A percentile compares a stretch with the other conserved stretches of the same genome.
Conservation (phyloP, 2,329 filamentous ascomycete species). For the Hymenotorrendiella dingleyae region DNA sequence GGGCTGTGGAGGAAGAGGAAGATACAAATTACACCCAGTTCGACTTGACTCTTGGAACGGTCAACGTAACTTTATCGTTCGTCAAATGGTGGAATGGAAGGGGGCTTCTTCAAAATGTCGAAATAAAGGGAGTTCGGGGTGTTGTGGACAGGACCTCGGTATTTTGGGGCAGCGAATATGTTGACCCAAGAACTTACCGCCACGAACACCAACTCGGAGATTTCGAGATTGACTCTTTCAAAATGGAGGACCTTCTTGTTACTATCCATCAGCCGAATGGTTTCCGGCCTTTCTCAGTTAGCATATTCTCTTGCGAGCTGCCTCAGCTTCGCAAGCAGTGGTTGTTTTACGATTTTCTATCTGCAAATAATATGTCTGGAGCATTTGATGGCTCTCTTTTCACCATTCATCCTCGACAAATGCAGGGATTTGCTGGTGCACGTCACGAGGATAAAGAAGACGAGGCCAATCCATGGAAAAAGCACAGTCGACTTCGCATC, state of each 20-base stretch:
- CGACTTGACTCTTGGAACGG: slow-evolving; percentile 87
- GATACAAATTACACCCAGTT: slow-evolving; percentile 98
- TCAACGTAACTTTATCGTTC: slow-evolving; percentile 95
- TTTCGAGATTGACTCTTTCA: slow-evolving; percentile 96
- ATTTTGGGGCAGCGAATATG: slow-evolving; percentile 57
- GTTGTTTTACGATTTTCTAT: slow-evolving; percentile 96
- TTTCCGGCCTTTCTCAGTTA: slow-evolving; percentile 92
- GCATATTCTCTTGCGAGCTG: slow-evolving; percentile 92
- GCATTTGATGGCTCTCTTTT: slow-evolving; percentile 94
- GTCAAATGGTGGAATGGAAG: slow-evolving; percentile 99
- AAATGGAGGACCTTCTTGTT: slow-evolving; percentile 85
- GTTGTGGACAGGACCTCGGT: slow-evolving; percentile 88
- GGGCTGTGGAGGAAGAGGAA: slow-evolving; percentile 51
- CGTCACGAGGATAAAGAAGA: slow-evolving; percentile 48
- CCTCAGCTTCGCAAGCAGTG: slow-evolving; percentile 91
- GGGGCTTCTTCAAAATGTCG: slow-evolving; percentile 83
- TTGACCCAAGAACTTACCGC: slow-evolving; percentile 81
- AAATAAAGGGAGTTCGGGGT: slow-evolving; percentile 87
- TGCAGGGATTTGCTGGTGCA: slow-evolving; percentile 69
- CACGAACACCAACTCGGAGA: slow-evolving; percentile 86
- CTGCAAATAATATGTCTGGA: slow-evolving; percentile 91
- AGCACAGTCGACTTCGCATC: slow-evolving; percentile 86
- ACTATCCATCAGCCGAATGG: slow-evolving; percentile 85
- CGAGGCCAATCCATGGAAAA: slow-evolving; percentile 78
- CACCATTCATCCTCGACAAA: slow-evolving; percentile 90